A percentile compares a stretch with the other conserved stretches of the same genome.
These are phyloP conservation scores for Gyrodon lividus DNA, from an alignment of 768 basidiomycete species.

Conservation along the genomic window DNA sequence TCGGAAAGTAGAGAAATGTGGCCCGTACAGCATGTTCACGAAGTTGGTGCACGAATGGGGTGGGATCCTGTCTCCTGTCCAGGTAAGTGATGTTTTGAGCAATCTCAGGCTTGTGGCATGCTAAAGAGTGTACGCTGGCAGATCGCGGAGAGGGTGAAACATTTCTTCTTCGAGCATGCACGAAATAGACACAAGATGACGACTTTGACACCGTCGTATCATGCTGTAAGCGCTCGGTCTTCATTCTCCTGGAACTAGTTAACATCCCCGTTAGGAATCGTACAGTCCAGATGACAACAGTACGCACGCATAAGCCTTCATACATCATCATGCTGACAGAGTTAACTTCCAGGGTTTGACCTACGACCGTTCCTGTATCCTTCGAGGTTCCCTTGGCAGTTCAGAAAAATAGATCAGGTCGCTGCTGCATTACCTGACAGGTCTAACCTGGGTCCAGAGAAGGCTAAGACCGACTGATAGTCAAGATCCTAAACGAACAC, in stretches of 20 bases:
- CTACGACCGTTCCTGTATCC: slow-evolving; percentile 96
- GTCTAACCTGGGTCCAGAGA: slow-evolving; percentile 43
- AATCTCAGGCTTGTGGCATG: neutral
- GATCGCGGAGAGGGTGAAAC: slow-evolving; percentile 97
- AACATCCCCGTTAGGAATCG: slow-evolving; percentile 60
- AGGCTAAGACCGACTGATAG: slow-evolving; percentile 47
- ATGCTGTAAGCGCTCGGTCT: slow-evolving; percentile 62
- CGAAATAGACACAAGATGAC: slow-evolving; percentile 99
- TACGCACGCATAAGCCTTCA: slow-evolving; percentile 37
- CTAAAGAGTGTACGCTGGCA: slow-evolving; percentile 26
- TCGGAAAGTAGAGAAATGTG: slow-evolving; percentile 95
- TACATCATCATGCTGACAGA: slow-evolving; percentile 1
- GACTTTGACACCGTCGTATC: slow-evolving; percentile 89
- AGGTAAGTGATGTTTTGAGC: slow-evolving; percentile 46
- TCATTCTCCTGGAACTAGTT: neutral
- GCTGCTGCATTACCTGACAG: slow-evolving; percentile 75
- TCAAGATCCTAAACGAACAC: slow-evolving; percentile 16
- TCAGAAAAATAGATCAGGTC: slow-evolving; percentile 89
- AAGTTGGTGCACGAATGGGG: slow-evolving; percentile 97
- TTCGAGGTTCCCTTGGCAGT: slow-evolving; percentile 94
- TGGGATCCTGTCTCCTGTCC: slow-evolving; percentile 70
- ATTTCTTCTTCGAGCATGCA: slow-evolving; percentile 96
- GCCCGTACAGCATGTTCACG: slow-evolving; percentile 96
- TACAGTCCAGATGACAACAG: slow-evolving; percentile 97
- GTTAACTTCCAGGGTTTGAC: slow-evolving; percentile 70